A percentile compares a stretch with the other conserved stretches of the same genome.
Evolutionary conservation across 2,329 filamentous ascomycete genomes (phyloP).

Genomic region (Colletotrichum navitas): DNA sequence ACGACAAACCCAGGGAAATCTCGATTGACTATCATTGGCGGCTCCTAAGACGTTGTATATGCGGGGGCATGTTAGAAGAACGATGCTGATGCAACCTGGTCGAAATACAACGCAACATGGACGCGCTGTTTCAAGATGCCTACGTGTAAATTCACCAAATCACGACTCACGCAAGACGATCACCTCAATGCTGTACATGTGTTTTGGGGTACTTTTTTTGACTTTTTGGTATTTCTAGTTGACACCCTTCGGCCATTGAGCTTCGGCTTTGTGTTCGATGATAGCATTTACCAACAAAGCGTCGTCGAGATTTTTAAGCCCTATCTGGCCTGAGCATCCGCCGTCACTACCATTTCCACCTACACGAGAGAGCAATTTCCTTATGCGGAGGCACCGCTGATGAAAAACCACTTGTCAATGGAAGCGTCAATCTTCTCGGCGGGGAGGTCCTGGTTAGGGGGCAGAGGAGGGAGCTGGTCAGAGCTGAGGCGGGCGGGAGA

Average conservation of each 20-base stretch:
- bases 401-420: conserved; percentile 99
- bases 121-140: not conserved
- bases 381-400: conserved; percentile 93
- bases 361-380: conserved; percentile 22
- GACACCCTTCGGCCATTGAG: conserved; percentile 10
- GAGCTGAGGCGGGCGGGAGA: conserved; percentile 79
- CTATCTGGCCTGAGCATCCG: conserved; percentile 2
- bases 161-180: not conserved
- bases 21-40: conserved; percentile 24
- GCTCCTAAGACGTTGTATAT: conserved; percentile 16
- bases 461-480: conserved; percentile 80
- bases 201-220: conserved; percentile 13
- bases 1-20: conserved; percentile 30
- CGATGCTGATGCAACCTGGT: not conserved
- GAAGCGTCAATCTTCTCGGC: conserved; percentile 93
- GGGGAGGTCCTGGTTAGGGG: conserved; percentile 81
- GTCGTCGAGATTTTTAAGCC: not conserved
- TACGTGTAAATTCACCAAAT: not conserved
- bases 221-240: conserved; percentile 37
- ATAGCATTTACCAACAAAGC: conserved; percentile 26
- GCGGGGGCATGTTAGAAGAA: not conserved
- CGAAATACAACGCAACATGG: not conserved
- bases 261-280: conserved; percentile 13
- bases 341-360: conserved; percentile 8
- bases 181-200: not conserved